These are phyloP conservation scores for Boletus subcaerulescens DNA, from an alignment of 768 basidiomycete species.

Conservation along the genomic window DNA sequence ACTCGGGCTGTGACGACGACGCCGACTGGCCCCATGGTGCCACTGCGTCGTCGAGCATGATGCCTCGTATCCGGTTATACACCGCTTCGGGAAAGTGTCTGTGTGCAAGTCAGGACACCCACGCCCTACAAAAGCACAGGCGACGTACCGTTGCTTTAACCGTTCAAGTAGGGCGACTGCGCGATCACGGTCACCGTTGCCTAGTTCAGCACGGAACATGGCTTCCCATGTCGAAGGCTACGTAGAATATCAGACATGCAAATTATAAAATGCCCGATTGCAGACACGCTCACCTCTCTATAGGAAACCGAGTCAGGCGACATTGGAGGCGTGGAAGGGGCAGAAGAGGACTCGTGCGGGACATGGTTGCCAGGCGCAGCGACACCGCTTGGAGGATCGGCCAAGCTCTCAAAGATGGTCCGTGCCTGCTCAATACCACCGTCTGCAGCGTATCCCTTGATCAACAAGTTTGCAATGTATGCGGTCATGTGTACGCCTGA, in stretches of 20 bases:
- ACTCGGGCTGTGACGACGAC: slow-evolving; percentile 10
- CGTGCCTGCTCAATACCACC: slow-evolving; percentile 73
- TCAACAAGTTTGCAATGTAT: slow-evolving; percentile 77
- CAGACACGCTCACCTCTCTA: slow-evolving; percentile 22
- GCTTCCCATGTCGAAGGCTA: slow-evolving; percentile 93
- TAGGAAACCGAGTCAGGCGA: slow-evolving; percentile 42
- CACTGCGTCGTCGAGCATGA: slow-evolving; percentile 68
- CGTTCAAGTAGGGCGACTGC: slow-evolving; percentile 70
- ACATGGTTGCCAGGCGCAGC: slow-evolving; percentile 89
- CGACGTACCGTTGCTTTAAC: slow-evolving; percentile 61
- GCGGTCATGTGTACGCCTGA: slow-evolving; percentile 85
- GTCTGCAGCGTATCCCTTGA: slow-evolving; percentile 62
- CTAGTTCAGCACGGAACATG: slow-evolving; percentile 92
- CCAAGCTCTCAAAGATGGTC: slow-evolving; percentile 72
- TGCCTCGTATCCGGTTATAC: slow-evolving; percentile 74
- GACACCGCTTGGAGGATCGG: slow-evolving; percentile 78
- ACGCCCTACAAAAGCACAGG: neutral
- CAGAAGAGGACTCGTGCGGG: slow-evolving; percentile 47
- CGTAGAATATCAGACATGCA: neutral
- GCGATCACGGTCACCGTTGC: slow-evolving; percentile 65
- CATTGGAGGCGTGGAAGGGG: slow-evolving; percentile 30
- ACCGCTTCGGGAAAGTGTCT: slow-evolving; percentile 76
- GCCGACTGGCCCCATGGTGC: slow-evolving; percentile 40
- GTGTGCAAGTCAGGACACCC: neutral
- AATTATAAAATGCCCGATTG: neutral